Evolutionary conservation across 2,329 filamentous ascomycete species (phyloP).

Genomic region (Cryoendolithus antarcticus): DNA sequence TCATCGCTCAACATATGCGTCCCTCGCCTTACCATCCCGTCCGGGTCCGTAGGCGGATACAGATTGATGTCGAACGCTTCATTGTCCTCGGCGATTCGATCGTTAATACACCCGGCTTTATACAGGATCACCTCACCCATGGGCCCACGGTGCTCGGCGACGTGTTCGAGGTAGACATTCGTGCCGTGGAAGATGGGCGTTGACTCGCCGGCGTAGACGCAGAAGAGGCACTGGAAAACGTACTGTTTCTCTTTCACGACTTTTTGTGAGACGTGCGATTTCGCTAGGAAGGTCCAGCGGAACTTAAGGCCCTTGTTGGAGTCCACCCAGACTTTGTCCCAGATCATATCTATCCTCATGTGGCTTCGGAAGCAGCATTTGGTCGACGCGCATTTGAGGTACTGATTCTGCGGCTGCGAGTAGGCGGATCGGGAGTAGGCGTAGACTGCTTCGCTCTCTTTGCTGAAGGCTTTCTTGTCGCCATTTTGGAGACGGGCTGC

Average conservation of each 20-base stretch:
- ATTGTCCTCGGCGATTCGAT: constrained; percentile 24
- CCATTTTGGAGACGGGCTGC: constrained; percentile 30
- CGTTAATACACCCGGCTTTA: constrained; percentile 31
- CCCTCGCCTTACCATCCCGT: constrained; percentile 3
- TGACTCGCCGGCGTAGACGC: constrained; percentile 26
- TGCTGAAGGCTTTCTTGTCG: constrained; percentile 20
- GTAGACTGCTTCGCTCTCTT: constrained; percentile 12
- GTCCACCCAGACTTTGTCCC: constrained; percentile 12
- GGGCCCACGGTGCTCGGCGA: constrained; percentile 26
- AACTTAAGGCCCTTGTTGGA: constrained; percentile 26
- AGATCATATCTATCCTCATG: constrained; percentile 15
- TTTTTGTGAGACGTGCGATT: constrained; percentile 30
- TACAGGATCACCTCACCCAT: constrained; percentile 27
- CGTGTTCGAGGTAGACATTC: constrained; percentile 32
- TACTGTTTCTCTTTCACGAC: constrained; percentile 18
- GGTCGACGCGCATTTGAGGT: constrained; percentile 27
- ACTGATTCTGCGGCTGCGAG: constrained; percentile 14
- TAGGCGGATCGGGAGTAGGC: constrained; percentile 7
- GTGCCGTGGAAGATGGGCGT: constrained; percentile 29
- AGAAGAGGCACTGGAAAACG: constrained; percentile 36
- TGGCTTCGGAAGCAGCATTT: constrained; percentile 33
- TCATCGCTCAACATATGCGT: constrained; percentile 13
- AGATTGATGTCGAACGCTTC: constrained; percentile 40
- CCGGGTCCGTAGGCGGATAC: constrained; percentile 16
- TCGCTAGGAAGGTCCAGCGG: constrained; percentile 36